A percentile compares a stretch with the other conserved stretches of the same genome.
Evolutionary conservation across 768 basidiomycete genomes (phyloP).

Genomic region (Leccinum uliginosum): DNA sequence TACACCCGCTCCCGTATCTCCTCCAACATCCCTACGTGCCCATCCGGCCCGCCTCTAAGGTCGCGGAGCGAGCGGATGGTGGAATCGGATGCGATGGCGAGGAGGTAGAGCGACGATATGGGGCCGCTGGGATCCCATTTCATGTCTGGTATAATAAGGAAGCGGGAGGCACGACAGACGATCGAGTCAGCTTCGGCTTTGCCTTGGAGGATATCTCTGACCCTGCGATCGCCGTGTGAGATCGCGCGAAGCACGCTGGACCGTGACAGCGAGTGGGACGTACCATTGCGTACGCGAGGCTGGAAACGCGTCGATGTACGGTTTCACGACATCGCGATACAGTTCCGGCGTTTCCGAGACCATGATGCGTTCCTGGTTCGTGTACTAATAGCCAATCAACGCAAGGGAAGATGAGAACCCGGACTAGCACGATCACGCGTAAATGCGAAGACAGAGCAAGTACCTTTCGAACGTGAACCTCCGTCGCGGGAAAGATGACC

Average conservation of each 20-base stretch:
- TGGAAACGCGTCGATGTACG: conserved; percentile 77
- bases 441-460: not conserved
- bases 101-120: conserved; percentile 70
- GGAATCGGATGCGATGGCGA: conserved; percentile 65
- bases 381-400: no score
- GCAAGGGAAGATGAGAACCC: no score
- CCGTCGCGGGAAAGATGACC: conserved; percentile 84
- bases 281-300: conserved; percentile 79
- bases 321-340: conserved; percentile 64
- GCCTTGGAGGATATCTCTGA: conserved; percentile 78
- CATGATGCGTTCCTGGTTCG: conserved; percentile 64
- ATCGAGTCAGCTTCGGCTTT: conserved; percentile 71
- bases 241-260: not conserved
- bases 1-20: conserved; percentile 57
- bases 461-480: conserved; percentile 77
- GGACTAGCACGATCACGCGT: not conserved
- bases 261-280: no score
- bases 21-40: conserved; percentile 64
- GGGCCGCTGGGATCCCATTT: conserved; percentile 88
- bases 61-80: conserved; percentile 73
- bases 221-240: conserved; percentile 45
- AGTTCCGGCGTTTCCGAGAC: conserved; percentile 80
- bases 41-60: conserved; percentile 40
- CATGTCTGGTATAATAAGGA: conserved; percentile 89
- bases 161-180: conserved; percentile 58